Evolutionary conservation across 345 rosid genomes (phyloP), one percentile per base, ranked within the genome.

Genomic region (Capsella bursapastoris): DNA sequence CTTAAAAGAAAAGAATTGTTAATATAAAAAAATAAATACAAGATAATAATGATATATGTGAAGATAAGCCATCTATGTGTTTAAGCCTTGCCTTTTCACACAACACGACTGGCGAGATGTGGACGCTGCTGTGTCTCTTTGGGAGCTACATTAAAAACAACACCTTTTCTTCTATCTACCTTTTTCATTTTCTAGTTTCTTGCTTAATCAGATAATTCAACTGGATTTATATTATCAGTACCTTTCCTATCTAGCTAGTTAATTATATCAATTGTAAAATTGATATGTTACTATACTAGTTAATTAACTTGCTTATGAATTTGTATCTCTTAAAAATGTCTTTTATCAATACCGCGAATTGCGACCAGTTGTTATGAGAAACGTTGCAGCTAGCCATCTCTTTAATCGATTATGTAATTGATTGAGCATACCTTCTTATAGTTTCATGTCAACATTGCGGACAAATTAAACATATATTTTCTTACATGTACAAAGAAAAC

Each of bases 21-120:
- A 6, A 32, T 14, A 31, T 52, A 57, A n/a, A 13, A 4, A 43
- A 0, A 32, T 13, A 7, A 2, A 1, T 4, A 6, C 3, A 8
- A 29, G 11, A 47, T 4, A 28, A 55, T 49, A 62, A 55, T 37
- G 40, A 18, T 15, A 15, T 16, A 41, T 61, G 57, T 47, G 55
- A 72, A 72, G 55, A 72, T 62, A 72, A 72, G 53, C n/a, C 28
- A 72, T 41, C 69, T 51, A 29, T 62, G 44, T 62, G 25, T 40
- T 12, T 61, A 16, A 62, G 44, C 68, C 53, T 62, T 16, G 62
- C 12, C 76, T 61, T 72, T 72, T 32, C 25, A 51, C 27, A 62
- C 25, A 51, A 15, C 62, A 72, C n/a, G 41, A 51, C 76, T 72
- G 76, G 76, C 70, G 35, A 72, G 63, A 72, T 32, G 69, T 63